Conservation (phyloP, 2,329 filamentous ascomycete genomes). For the Ascochyta viciae-villosae region DNA sequence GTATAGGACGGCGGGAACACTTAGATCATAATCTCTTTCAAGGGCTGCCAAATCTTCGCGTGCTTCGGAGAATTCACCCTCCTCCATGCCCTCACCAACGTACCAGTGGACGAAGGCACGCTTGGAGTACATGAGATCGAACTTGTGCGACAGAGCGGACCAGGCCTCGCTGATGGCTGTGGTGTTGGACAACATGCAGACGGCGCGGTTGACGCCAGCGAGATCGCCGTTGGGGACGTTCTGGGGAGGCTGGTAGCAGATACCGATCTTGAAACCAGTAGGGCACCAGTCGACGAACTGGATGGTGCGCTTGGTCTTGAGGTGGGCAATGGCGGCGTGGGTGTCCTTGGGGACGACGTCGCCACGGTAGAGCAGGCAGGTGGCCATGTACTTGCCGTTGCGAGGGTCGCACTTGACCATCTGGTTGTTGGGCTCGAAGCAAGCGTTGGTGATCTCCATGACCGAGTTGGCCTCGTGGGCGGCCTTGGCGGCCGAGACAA, state of each 20-base stretch:
- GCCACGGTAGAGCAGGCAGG: conserved; percentile 96
- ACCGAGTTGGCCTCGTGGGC: conserved; percentile 98
- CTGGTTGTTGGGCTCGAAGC: conserved; percentile 99
- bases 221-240: conserved; percentile 96
- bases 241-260: conserved; percentile 98
- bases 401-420: conserved; percentile 99
- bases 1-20: too few relatives aligned
- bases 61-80: conserved; percentile 99
- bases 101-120: conserved; percentile 99
- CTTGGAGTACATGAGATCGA: conserved; percentile 99
- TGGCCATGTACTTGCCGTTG: conserved; percentile 99
- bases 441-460: conserved; percentile 97
- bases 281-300: conserved; percentile 99
- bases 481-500: conserved; percentile 94
- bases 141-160: conserved; percentile 95
- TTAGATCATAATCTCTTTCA: conserved; percentile 88
- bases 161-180: conserved; percentile 98
- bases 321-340: conserved; percentile 87
- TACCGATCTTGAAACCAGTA: conserved; percentile 99
- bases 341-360: conserved; percentile 97
- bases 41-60: conserved; percentile 97
- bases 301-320: conserved; percentile 99
- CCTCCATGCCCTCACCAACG: conserved; percentile 99
- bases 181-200: conserved; percentile 99
- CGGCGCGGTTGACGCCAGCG: conserved; percentile 96